Conservation (phyloP, 2,329 filamentous ascomycete species). For the Emmonsiellopsis sp. region DNA sequence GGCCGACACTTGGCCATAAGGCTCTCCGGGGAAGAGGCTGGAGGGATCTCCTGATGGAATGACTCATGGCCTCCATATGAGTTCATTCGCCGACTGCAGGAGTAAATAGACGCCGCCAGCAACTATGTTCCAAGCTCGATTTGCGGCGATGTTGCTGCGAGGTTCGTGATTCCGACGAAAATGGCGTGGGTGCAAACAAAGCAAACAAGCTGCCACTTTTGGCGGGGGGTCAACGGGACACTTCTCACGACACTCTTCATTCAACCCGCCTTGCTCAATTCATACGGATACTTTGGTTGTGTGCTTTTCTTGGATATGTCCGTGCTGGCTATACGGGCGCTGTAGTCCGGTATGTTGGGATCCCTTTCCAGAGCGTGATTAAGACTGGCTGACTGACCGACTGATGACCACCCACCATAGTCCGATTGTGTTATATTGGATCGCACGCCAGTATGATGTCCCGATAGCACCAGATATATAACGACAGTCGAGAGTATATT, state of each 20-base stretch:
- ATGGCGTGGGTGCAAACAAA: conserved; percentile 8
- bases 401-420: not conserved
- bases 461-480: not conserved
- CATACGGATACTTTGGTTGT: not conserved
- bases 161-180: conserved; percentile 1
- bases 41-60: conserved; percentile 27
- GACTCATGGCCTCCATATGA: conserved; percentile 23
- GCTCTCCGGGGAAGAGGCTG: conserved; percentile 26
- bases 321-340: not conserved
- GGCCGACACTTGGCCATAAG: conserved; percentile 14
- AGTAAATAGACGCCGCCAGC: not conserved
- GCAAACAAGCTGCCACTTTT: conserved; percentile 9
- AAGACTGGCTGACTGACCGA: not conserved
- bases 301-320: not conserved
- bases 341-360: not conserved
- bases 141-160: not conserved
- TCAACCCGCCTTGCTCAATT: not conserved
- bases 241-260: not conserved
- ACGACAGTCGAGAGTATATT: not conserved
- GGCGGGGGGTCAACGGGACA: not conserved
- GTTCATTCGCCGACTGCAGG: not conserved
- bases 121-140: not conserved
- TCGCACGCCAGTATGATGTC: not conserved
- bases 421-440: not conserved
- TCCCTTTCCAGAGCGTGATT: not conserved